phyloP scores from a whole-genome alignment of 768 basidiomycete genomes.

The Xerocomus spinulosus region DNA sequence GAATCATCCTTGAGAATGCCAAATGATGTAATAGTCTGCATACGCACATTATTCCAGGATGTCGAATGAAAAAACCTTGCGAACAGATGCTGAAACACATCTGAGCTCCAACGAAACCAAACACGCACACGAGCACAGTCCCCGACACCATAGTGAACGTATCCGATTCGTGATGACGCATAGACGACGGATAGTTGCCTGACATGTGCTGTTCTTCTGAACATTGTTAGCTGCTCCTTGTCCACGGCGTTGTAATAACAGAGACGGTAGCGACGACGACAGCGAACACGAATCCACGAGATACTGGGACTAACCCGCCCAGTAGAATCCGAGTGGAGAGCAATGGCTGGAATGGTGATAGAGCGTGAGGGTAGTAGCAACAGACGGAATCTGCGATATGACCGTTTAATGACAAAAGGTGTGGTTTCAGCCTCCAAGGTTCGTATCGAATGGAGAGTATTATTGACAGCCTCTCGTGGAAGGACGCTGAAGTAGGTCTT shows the following conservation, averaged over 20 bases:
- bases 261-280: slow-evolving; percentile 12
- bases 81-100: slow-evolving; percentile 5
- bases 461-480: slow-evolving; percentile 11
- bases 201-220: background rate
- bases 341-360: background rate
- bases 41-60: slow-evolving; percentile 20
- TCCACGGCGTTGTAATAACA: slow-evolving; percentile 11
- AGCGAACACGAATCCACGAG: slow-evolving; percentile 18
- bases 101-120: slow-evolving; percentile 1
- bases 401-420: background rate
- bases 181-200: slow-evolving; percentile 8
- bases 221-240: background rate
- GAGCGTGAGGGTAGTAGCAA: slow-evolving; percentile 6
- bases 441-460: background rate
- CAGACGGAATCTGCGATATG: slow-evolving; percentile 21
- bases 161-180: background rate
- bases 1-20: background rate
- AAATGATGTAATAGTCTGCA: too few species aligned
- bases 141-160: background rate
- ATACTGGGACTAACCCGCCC: slow-evolving; percentile 5
- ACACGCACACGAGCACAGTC: background rate
- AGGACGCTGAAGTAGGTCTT: too few species aligned
- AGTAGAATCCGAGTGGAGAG: background rate
- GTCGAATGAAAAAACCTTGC: slow-evolving; percentile 22
- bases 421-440: slow-evolving; percentile 5